A percentile compares a stretch with the other conserved stretches of the same genome.
phyloP scores from a whole-genome alignment of 1,284 basidiomycete species.

The Hymenochaete sp. region DNA sequence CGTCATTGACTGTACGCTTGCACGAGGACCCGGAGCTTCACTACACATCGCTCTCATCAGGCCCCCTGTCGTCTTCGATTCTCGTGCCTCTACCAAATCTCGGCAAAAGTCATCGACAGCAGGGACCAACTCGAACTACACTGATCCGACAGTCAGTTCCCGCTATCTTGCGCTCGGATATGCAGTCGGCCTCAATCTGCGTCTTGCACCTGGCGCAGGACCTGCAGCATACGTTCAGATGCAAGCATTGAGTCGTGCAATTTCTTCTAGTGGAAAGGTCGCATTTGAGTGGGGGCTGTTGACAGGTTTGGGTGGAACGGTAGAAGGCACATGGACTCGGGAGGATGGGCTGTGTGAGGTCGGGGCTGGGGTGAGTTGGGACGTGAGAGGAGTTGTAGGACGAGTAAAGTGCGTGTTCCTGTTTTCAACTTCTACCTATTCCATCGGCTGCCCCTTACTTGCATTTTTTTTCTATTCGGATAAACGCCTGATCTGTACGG shows the following conservation, averaged over 20 bases:
- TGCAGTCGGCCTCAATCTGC: conserved; percentile 2
- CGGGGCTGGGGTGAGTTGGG: conserved; percentile 27
- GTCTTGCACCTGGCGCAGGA: not conserved
- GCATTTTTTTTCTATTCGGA: too few relatives aligned
- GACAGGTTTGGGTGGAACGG: conserved; percentile 1
- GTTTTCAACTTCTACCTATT: not conserved
- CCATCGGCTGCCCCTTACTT: too few relatives aligned
- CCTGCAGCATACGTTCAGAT: conserved; percentile 3
- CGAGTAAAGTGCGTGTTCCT: conserved; percentile 28
- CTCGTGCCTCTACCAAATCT: too few relatives aligned
- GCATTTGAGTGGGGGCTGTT: conserved; percentile 5
- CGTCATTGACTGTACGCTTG: conserved; percentile 4
- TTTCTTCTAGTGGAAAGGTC: conserved; percentile 4
- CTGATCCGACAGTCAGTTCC: not conserved
- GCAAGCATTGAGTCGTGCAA: not conserved
- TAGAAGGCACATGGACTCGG: conserved; percentile 22
- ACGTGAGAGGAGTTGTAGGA: conserved; percentile 27
- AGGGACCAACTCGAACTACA: too few relatives aligned
- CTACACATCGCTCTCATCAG: conserved; percentile 6
- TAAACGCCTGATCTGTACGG: too few relatives aligned
- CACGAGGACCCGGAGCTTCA: not conserved
- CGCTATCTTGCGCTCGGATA: conserved; percentile 4
- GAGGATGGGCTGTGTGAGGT: conserved; percentile 22
- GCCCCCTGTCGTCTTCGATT: too few relatives aligned
- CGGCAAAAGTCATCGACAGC: too few relatives aligned